Evolutionary conservation across 306 rosid species (phyloP), one percentile per base, ranked within the genome.

Genomic region (Castanospermum australe): DNA sequence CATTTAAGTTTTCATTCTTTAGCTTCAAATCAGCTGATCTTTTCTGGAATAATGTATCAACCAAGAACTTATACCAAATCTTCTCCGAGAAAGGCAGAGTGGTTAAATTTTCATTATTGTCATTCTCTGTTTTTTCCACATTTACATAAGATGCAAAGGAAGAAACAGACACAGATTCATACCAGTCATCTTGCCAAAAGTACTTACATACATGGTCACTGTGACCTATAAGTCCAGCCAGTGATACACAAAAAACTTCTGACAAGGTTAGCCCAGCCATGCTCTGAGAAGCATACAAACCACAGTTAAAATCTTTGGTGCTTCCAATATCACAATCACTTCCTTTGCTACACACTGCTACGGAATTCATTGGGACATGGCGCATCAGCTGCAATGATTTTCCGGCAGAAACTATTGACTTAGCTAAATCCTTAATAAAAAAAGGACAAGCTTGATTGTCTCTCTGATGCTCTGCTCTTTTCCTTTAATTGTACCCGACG

Each of bases 371-470:
- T 18, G 91, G 89, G 69, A 90, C 81, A 86, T 92, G 90, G 52
- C 87, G 90, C 86, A 92, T 90, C 84, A 95, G 83, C 90, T 95
- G 99, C 87, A 95, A 85, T 55, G 98, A 92, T 83, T 95, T 95
- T 79, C 99, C 99, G 35, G 98, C 95, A 74, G 99, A 93, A 77
- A 95, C 82, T 71, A 95, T 81, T 28, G 92, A 90, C 84, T 87
- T 92, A 15, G 97, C 87, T 77, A 95, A 83, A 67, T 88, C 95
- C 88, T 87, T 92, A 57, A 92, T 86, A 85, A 95, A 87, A 82
- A 90, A 55, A 59, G 98, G 98, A 82, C 97, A 92, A 38, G 90
- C 90, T 76, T 85, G 89, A 79, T 38, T 55, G 70, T 79, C 87
- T 79, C 87, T 79, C 73, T 74, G 78, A 64, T 65, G 82, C 32